Evolutionary conservation across 148 eudicot genomes (phyloP), one percentile per base, ranked within the genome.

Genomic region (Fagopyrum homotropicum): DNA sequence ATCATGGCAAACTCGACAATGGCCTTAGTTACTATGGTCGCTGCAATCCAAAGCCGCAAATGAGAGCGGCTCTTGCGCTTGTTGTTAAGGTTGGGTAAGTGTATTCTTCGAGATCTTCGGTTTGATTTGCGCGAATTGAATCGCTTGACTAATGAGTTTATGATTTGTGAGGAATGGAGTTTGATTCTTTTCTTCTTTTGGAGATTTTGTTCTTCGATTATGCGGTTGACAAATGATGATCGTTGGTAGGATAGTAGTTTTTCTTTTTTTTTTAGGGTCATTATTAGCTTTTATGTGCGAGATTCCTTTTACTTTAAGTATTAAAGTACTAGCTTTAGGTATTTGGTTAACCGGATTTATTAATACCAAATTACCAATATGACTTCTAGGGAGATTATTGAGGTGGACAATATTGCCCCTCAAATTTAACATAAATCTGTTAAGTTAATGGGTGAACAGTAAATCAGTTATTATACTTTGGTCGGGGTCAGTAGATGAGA

Each of bases 41-140:
- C 4, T 84, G 79, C 71, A 92, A 89, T 68, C 83, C 91, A 15
- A 92, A 88, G 81, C 94, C 97, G 11, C 86, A 80, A 73, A 86
- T 86, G 88, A 75, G 97, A 46, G 94, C 97, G 66, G 94, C 94
- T 77, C 89, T 90, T 26, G 90, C 92, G 48, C 94, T 92, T 46
- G 97, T 88, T 19, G 91, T 91, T 56, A 91, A 87, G 79, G 89
- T 83, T 74, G 93, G 97, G 93, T 86, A 69, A 59, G 71, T 68
- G 6, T 26, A 17, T 57, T 57, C 29, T 29, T 57, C 63, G 11
- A 8, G 11, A 9, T 49, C 52, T 9, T 12, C 10, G 11, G 9
- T 49, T 19, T 29, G 9, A 19, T 60, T 60, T 4, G 7, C 40
- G 7, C 66, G 9, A 57, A 6, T 19, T 60, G 35, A 30, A 30